These are phyloP conservation scores for Aspergillus sclerotioniger DNA, from an alignment of 495 filamentous ascomycete genomes.

Conservation along the genomic window DNA sequence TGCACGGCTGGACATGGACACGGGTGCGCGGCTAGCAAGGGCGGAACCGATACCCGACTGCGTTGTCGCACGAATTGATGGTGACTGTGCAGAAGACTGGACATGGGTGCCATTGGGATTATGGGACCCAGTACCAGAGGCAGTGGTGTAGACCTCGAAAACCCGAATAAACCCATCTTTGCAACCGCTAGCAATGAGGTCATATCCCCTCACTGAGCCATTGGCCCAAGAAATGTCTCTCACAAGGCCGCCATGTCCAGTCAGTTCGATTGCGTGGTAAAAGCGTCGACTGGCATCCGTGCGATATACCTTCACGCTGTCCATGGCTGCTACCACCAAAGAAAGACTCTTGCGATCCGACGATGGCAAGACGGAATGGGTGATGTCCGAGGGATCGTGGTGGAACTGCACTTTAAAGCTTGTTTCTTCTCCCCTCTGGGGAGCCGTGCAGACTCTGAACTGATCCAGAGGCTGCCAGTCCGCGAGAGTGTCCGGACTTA, in stretches of 20 bases:
- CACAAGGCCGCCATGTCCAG: conserved; percentile 70
- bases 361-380: conserved; percentile 69
- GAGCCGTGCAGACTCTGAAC: conserved; percentile 60
- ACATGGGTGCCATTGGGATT: conserved; percentile 28
- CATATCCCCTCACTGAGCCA: conserved; percentile 79
- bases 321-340: conserved; percentile 81
- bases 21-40: conserved; percentile 42
- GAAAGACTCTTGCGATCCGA: conserved; percentile 70
- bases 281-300: conserved; percentile 67
- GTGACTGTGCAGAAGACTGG: conserved; percentile 33
- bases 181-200: conserved; percentile 87
- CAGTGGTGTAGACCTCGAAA: conserved; percentile 67
- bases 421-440: conserved; percentile 74
- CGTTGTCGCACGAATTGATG: conserved; percentile 35
- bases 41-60: conserved; percentile 53
- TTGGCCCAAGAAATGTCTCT: conserved; percentile 91
- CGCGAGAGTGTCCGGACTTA: conserved; percentile 75
- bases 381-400: conserved; percentile 76
- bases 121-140: conserved; percentile 28
- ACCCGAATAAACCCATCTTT: conserved; percentile 87
- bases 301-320: conserved; percentile 74
- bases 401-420: conserved; percentile 84
- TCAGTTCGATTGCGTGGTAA: conserved; percentile 74
- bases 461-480: conserved; percentile 74
- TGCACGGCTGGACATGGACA: conserved; percentile 30